Evolutionary conservation across 176 grass and related monocot species (phyloP).

Genomic region (Zizania latifolia): DNA sequence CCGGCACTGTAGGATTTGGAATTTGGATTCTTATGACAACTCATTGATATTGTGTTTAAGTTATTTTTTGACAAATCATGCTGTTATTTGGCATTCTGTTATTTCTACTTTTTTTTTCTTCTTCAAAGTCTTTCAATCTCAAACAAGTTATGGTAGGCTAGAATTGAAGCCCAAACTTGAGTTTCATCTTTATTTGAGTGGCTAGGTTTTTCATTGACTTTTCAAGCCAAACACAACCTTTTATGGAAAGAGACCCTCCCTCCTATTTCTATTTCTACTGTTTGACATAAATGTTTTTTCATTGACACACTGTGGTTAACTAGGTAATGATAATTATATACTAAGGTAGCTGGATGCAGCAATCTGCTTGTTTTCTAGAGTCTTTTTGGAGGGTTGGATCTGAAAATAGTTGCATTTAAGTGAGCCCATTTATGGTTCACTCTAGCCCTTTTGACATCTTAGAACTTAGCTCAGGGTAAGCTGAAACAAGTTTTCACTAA

Average conservation of each 20-base stretch:
- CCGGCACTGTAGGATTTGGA: not conserved
- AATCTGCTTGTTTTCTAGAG: not conserved
- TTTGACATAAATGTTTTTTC: not conserved
- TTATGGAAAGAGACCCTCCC: too few relatives aligned
- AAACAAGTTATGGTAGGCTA: not conserved
- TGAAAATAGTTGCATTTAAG: too few relatives aligned
- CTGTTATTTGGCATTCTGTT: conserved; percentile 1
- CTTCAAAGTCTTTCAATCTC: not conserved
- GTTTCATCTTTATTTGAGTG: too few relatives aligned
- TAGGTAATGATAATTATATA: not conserved
- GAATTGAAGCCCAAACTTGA: too few relatives aligned
- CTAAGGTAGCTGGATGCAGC: not conserved
- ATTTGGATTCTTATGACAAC: not conserved
- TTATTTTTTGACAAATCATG: not conserved
- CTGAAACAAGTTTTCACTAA: not conserved
- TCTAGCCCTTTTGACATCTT: not conserved
- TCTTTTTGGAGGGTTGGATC: not conserved
- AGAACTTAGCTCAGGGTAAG: not conserved
- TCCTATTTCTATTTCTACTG: too few relatives aligned
- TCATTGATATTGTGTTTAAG: not conserved
- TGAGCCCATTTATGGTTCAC: not conserved
- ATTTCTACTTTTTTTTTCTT: not conserved
- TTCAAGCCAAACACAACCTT: too few relatives aligned
- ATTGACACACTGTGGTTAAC: not conserved
- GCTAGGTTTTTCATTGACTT: too few relatives aligned